A percentile compares a stretch with the other conserved stretches of the same genome.
Conservation (phyloP, 2,329 filamentous ascomycete genomes). For the Lojkania enalia region DNA sequence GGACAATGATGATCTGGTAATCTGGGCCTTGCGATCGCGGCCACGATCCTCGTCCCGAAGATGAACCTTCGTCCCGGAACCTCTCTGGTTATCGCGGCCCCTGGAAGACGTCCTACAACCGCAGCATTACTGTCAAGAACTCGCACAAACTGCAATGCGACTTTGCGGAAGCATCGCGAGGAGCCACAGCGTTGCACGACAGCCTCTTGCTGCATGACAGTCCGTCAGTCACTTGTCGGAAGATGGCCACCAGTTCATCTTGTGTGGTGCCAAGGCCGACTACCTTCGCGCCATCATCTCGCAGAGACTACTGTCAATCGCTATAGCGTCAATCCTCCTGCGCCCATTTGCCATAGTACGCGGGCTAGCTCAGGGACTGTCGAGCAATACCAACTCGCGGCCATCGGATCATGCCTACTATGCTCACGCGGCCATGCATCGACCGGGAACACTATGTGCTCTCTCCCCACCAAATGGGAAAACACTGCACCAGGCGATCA, state of each 20-base stretch:
- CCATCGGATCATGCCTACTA: background rate
- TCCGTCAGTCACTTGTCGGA: slow-evolving; percentile 25
- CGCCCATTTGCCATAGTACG: slow-evolving; percentile 17
- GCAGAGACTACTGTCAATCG: slow-evolving; percentile 36
- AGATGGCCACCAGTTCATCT: slow-evolving; percentile 23
- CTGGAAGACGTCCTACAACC: slow-evolving; percentile 17
- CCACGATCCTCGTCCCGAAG: slow-evolving; percentile 22
- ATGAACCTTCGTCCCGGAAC: slow-evolving; percentile 30
- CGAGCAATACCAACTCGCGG: background rate
- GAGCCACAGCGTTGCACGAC: slow-evolving; percentile 28
- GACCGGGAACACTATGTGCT: background rate
- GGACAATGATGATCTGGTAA: slow-evolving; percentile 21
- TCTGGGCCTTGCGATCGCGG: slow-evolving; percentile 22
- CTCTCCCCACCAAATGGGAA: slow-evolving; percentile 14
- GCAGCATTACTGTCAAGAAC: slow-evolving; percentile 12
- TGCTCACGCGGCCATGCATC: background rate
- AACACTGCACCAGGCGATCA: slow-evolving; percentile 14
- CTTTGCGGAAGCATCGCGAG: slow-evolving; percentile 21
- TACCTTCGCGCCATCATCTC: slow-evolving; percentile 23
- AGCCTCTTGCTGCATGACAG: slow-evolving; percentile 39
- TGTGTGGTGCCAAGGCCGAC: slow-evolving; percentile 23
- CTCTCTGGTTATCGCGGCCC: slow-evolving; percentile 15
- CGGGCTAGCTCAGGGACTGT: slow-evolving; percentile 16
- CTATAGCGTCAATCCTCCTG: slow-evolving; percentile 30
- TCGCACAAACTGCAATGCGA: slow-evolving; percentile 32